These are phyloP conservation scores for Phialophora verrucosa DNA, from an alignment of 2,329 filamentous ascomycete species.

Conservation along the genomic window DNA sequence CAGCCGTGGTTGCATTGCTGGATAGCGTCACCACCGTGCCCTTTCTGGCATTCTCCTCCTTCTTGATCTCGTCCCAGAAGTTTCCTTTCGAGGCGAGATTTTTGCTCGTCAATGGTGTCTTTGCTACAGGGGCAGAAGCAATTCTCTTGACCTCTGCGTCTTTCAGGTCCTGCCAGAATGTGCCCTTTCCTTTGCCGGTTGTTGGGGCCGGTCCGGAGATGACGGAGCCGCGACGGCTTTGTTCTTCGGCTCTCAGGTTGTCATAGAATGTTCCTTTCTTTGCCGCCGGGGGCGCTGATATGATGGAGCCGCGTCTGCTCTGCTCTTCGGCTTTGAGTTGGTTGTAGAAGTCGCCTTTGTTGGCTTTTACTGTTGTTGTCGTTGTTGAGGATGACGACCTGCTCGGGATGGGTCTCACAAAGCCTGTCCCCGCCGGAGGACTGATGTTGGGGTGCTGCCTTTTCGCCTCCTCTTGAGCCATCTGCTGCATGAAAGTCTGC, in stretches of 20 bases:
- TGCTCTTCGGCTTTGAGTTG: conserved; percentile 30
- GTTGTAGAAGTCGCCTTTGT: conserved; percentile 31
- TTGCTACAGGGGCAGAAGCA: background rate
- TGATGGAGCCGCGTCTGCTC: conserved; percentile 25
- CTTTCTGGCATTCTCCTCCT: conserved; percentile 32
- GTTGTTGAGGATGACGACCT: background rate
- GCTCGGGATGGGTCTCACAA: conserved; percentile 10
- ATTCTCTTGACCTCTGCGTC: conserved; percentile 7
- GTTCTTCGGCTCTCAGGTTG: conserved; percentile 33
- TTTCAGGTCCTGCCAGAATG: conserved; percentile 38
- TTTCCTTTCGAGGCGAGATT: conserved; percentile 21
- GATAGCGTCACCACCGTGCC: conserved; percentile 36
- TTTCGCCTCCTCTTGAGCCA: conserved; percentile 34
- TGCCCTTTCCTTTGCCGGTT: conserved; percentile 23
- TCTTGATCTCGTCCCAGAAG: conserved; percentile 36
- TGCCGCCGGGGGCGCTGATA: conserved; percentile 4
- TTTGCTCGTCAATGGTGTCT: background rate
- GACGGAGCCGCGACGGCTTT: conserved; percentile 12
- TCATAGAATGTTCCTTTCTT: conserved; percentile 35
- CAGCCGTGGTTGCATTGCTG: conserved; percentile 35
- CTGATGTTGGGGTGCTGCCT: conserved; percentile 20
- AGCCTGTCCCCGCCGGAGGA: background rate
- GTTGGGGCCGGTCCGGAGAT: background rate
- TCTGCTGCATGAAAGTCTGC: conserved; percentile 33
- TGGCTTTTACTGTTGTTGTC: background rate